These are phyloP conservation scores for Backusella parvicylindrica DNA, from an alignment of 192 early-diverging fungal genomes.

Conservation along the genomic window DNA sequence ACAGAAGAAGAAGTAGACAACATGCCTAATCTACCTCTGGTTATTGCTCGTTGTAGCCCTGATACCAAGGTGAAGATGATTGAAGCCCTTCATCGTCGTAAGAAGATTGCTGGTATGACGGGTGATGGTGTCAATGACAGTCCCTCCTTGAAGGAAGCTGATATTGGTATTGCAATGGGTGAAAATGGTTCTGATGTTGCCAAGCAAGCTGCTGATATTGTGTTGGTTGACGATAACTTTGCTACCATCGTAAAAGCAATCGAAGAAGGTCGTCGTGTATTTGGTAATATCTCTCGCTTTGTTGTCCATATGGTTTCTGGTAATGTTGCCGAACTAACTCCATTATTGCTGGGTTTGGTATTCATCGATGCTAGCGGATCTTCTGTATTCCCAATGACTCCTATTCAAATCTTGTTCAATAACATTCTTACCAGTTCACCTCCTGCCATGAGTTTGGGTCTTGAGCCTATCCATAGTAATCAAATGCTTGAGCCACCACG, in stretches of 20 bases:
- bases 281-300: slow-evolving; percentile 73
- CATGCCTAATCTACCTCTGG: slow-evolving; percentile 77
- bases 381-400: slow-evolving; percentile 73
- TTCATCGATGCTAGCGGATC: slow-evolving; percentile 57
- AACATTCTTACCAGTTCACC: slow-evolving; percentile 82
- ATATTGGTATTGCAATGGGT: slow-evolving; percentile 90
- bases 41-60: slow-evolving; percentile 91
- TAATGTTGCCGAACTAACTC: slow-evolving; percentile 75
- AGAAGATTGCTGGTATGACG: slow-evolving; percentile 82
- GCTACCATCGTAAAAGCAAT: slow-evolving; percentile 77
- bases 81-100: slow-evolving; percentile 78
- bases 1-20: slow-evolving; percentile 78
- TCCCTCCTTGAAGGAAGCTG: slow-evolving; percentile 72
- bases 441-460: slow-evolving; percentile 73
- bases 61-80: slow-evolving; percentile 99
- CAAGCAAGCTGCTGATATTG: slow-evolving; percentile 89
- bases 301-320: slow-evolving; percentile 68
- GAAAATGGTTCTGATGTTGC: slow-evolving; percentile 90
- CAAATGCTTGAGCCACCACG: slow-evolving; percentile 76
- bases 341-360: slow-evolving; percentile 68
- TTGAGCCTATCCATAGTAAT: slow-evolving; percentile 58
- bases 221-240: slow-evolving; percentile 81
- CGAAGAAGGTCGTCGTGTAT: slow-evolving; percentile 77
- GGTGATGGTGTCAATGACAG: slow-evolving; percentile 84
- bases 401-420: slow-evolving; percentile 77